phyloP scores from a whole-genome alignment of 805 yeast species.

The Brettanomyces naardenensis region DNA sequence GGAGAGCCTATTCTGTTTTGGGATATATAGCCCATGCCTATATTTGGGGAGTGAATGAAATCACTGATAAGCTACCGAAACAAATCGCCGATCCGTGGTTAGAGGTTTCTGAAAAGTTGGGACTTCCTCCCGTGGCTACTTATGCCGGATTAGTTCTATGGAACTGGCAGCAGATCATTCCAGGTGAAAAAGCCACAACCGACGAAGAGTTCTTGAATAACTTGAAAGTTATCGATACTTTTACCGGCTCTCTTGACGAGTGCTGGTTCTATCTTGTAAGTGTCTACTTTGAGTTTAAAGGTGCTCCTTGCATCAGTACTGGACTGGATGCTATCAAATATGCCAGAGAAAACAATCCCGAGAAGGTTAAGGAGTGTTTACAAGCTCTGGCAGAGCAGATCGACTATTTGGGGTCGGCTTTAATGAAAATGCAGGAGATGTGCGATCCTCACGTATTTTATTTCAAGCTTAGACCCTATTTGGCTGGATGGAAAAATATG shows the following conservation, averaged over 20 bases:
- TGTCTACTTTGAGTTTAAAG: slow-evolving; percentile 76
- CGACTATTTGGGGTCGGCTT: slow-evolving; percentile 61
- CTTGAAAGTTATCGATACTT: slow-evolving; percentile 73
- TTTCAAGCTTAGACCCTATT: slow-evolving; percentile 75
- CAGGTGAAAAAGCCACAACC: slow-evolving; percentile 23
- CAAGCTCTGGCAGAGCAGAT: slow-evolving; percentile 67
- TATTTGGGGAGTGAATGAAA: slow-evolving; percentile 71
- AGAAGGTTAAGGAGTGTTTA: slow-evolving; percentile 35
- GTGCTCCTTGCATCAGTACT: slow-evolving; percentile 59
- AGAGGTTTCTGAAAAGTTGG: slow-evolving; percentile 46
- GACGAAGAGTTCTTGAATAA: slow-evolving; percentile 44
- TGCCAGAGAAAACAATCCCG: slow-evolving; percentile 39
- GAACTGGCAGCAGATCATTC: slow-evolving; percentile 68
- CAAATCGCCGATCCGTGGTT: slow-evolving; percentile 67
- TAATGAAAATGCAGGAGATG: slow-evolving; percentile 84
- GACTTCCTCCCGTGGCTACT: slow-evolving; percentile 81
- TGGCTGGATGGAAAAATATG: slow-evolving; percentile 96
- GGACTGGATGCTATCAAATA: slow-evolving; percentile 63
- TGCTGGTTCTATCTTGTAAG: slow-evolving; percentile 90
- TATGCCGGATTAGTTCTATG: slow-evolving; percentile 84
- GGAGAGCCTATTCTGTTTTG: slow-evolving; percentile 76
- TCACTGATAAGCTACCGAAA: slow-evolving; percentile 56
- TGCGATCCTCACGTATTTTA: slow-evolving; percentile 92
- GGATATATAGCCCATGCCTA: slow-evolving; percentile 84
- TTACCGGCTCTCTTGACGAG: slow-evolving; percentile 87